Evolutionary conservation across 805 yeast genomes (phyloP), one percentile per base, ranked within the genome.

Genomic region (Candida sphagnicola): DNA sequence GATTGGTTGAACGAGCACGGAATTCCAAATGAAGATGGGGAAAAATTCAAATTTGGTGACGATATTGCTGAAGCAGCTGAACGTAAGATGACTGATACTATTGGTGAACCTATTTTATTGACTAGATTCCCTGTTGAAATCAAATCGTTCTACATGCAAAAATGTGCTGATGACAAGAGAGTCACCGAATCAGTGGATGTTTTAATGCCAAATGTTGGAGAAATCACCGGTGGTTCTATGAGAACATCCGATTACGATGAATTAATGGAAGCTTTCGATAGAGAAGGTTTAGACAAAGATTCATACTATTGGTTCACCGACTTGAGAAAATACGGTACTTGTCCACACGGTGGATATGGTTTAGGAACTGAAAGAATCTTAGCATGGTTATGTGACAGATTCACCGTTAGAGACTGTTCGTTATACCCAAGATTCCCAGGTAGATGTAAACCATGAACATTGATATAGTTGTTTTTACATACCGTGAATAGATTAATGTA

Each of bases 11-110:
- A 88, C 77, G 97, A 90, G 67, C 88, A 91, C 67, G 91, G 84
- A 39, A 80, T 95, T 55, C 81, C 82, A 56, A 93, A 91, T 77
- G 99, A 93, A 72, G 96, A 91, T 10, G 97, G 93, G 46, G 85
- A 88, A 61, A 70, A 73, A 51, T 93, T 91, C 82, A 78, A 84
- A 67, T 93, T 93, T 52, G 99, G 99, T 64, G 99, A 93, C 60
- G 99, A 93, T 64, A 93, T 93, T 48, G 97, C 98, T 44, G 99
- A 93, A 72, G 99, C 99, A 40, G 99, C 97, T 43, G 99, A 93
- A 77, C 85, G 99, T 64, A 86, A 83, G 67, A 93, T 93, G 99
- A 88, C 96, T 24, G 99, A 93, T 62, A 77, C 85, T 43, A 84
- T 93, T 62, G 90, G 90, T 58, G 85, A 77, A 48, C 99, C 99